Base-by-base conservation (phyloP, 176 grass and related monocot species). In the Cenchrus americanus region DNA sequence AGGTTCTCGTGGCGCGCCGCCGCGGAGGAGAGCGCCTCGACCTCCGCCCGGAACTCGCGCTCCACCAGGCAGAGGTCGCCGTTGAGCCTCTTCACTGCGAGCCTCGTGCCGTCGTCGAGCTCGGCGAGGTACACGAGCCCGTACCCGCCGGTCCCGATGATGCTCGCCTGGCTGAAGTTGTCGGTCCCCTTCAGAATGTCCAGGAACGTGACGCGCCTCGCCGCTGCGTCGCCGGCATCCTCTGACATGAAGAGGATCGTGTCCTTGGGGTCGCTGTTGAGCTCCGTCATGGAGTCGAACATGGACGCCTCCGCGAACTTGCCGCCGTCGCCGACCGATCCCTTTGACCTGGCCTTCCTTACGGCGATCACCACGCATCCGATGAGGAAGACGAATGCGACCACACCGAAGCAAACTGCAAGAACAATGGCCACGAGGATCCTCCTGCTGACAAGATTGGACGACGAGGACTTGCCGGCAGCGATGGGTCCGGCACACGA, bases 21-120 rank as follows among this genome's bases (percentile, higher is more conserved):
- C 23, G 83, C 60, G 42, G 66, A 71, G 3, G 87, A 89, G 1
- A 90, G 87, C 17, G 71, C 83, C 71, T 89, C 87, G 62, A 89
- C 87, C 71, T 89, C 87, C 22, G 87, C 87, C 8, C 42, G 87
- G 59, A 93, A 93, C 65, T 93, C 91, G 23, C 91, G 64, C 10
- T 93, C 84, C 58, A 87, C 26, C n/a, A 89, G 77, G 76, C 91
- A 80, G 80, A 83, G 73, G 77, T 87, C 91, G 62, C 87, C 87
- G 71, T 85, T 84, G 27, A 92, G 87, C 84, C 37, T 87, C 80
- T 92, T 92, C 63, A 92, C 88, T 21, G 91, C 91, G 2, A 93
- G 84, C 49, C 26, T 32, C 21, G 41, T 47, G 65, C 87, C 87
- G 40, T 87, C 72, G 3, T 87, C 77, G 17, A 93, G 52, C 71